phyloP scores from a whole-genome alignment of 495 filamentous ascomycete species.

The Hypoxylon intermedium region DNA sequence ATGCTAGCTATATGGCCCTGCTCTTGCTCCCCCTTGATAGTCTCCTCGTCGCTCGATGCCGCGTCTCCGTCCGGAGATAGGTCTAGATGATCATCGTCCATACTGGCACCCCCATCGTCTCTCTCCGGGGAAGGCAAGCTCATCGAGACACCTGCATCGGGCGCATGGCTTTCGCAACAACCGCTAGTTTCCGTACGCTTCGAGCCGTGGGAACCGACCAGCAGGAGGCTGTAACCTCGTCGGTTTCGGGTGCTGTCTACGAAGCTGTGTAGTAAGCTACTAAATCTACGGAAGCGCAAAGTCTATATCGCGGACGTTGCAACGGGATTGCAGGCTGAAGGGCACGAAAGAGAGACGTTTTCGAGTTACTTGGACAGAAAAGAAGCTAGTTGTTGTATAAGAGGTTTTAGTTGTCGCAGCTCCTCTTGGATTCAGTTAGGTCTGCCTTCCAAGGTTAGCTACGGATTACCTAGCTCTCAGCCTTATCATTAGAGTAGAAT shows the following conservation, averaged over 20 bases:
- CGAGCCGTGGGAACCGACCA: constrained; percentile 1
- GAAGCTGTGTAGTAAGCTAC: constrained; percentile 24
- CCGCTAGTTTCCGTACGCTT: neutral
- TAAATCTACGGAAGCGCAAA: constrained; percentile 15
- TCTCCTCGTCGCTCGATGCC: constrained; percentile 55
- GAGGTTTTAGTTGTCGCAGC: constrained; percentile 22
- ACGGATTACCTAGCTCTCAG: constrained; percentile 21
- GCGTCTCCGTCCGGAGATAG: constrained; percentile 43
- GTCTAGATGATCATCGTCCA: constrained; percentile 52
- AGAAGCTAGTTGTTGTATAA: constrained; percentile 2
- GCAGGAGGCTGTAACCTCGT: neutral
- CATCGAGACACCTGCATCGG: constrained; percentile 49
- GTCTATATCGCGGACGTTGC: neutral
- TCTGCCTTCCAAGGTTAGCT: constrained; percentile 8
- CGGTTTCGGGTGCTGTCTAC: neutral
- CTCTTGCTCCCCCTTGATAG: constrained; percentile 50
- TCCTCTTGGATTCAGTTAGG: constrained; percentile 24
- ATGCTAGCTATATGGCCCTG: constrained; percentile 51
- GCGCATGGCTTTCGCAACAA: constrained; percentile 47
- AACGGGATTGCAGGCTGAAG: neutral
- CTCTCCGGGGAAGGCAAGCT: constrained; percentile 56
- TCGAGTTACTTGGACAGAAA: neutral
- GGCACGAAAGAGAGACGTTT: constrained; percentile 5
- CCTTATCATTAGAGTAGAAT: constrained; percentile 39
- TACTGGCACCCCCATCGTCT: constrained; percentile 54